Percentiles rank a stretch among this genome's conserved stretches.
Evolutionary conservation across 2,329 filamentous ascomycete species (phyloP).

Genomic region (Fusarium setosum): DNA sequence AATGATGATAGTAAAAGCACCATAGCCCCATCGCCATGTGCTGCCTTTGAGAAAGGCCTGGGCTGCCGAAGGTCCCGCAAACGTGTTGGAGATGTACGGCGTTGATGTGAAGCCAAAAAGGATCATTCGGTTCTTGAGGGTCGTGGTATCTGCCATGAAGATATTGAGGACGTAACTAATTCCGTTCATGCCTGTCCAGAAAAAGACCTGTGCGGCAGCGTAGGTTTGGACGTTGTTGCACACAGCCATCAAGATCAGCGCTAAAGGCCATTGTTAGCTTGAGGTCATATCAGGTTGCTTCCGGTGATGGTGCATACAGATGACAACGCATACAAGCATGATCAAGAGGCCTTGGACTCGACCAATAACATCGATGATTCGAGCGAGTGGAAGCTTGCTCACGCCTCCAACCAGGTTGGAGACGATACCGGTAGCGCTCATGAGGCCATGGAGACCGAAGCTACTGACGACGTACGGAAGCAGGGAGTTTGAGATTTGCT

Average conservation of each 20-base stretch:
- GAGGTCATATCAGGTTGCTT: not conserved
- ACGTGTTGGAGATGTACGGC: constrained; percentile 8
- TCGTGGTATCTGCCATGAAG: constrained; percentile 14
- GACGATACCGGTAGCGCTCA: constrained; percentile 61
- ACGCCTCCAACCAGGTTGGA: constrained; percentile 54
- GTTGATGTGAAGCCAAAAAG: constrained; percentile 5
- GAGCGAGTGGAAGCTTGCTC: constrained; percentile 69
- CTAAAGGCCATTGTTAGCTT: constrained; percentile 11
- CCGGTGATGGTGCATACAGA: not conserved
- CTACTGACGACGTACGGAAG: constrained; percentile 49
- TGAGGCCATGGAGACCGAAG: constrained; percentile 59
- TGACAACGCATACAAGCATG: constrained; percentile 15
- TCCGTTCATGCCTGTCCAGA: constrained; percentile 20
- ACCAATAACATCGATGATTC: constrained; percentile 71
- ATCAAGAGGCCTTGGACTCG: constrained; percentile 68
- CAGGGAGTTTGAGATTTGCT: constrained; percentile 19
- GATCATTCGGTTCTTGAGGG: constrained; percentile 12
- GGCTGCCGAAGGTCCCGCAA: not conserved
- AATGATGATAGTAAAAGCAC: constrained; percentile 12
- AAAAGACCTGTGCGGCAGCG: constrained; percentile 67
- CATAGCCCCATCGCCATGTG: constrained; percentile 10
- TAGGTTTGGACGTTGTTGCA: constrained; percentile 41
- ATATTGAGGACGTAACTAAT: constrained; percentile 15
- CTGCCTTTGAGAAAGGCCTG: constrained; percentile 1
- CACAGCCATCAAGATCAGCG: constrained; percentile 68